Evolutionary conservation across 495 filamentous ascomycete genomes (phyloP).

Genomic region (Poronia punctata): DNA sequence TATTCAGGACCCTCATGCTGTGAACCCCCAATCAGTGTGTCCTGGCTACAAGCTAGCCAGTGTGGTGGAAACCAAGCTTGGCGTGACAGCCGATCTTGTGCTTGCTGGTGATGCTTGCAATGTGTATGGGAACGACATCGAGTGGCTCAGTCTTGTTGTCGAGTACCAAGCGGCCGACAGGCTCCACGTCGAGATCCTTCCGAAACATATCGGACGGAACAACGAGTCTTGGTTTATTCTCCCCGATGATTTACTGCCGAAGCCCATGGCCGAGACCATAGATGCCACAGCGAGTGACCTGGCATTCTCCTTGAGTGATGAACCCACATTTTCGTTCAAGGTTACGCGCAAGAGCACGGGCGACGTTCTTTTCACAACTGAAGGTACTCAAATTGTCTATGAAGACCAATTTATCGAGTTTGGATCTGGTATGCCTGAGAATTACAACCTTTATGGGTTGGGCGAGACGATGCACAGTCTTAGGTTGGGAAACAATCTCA

Average conservation of each 20-base stretch:
- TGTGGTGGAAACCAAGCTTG: slow-evolving; percentile 39
- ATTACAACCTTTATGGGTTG: slow-evolving; percentile 75
- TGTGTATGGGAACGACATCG: slow-evolving; percentile 65
- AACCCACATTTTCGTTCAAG: slow-evolving; percentile 69
- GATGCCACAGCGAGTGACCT: slow-evolving; percentile 34
- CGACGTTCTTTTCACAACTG: slow-evolving; percentile 69
- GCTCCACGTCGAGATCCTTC: slow-evolving; percentile 72
- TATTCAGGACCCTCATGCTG: slow-evolving; percentile 62
- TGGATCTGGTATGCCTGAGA: slow-evolving; percentile 59
- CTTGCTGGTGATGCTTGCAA: slow-evolving; percentile 65
- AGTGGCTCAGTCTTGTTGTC: slow-evolving; percentile 56
- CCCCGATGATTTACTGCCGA: slow-evolving; percentile 55
- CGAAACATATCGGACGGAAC: slow-evolving; percentile 52
- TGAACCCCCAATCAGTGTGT: slow-evolving; percentile 65
- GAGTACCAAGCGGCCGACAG: slow-evolving; percentile 65
- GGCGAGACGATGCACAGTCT: slow-evolving; percentile 75
- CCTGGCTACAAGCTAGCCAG: slow-evolving; percentile 68
- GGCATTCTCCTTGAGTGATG: slow-evolving; percentile 52
- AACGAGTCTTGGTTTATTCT: slow-evolving; percentile 65
- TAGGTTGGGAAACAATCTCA: slow-evolving; percentile 64
- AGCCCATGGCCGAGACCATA: slow-evolving; percentile 43
- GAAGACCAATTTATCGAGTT: slow-evolving; percentile 79
- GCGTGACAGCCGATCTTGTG: slow-evolving; percentile 55
- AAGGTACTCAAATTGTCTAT: slow-evolving; percentile 61
- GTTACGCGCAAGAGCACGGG: slow-evolving; percentile 54